Percentiles rank a stretch among this genome's conserved stretches.
These are phyloP conservation scores for Boletales sp. DNA, from an alignment of 768 basidiomycete species.

Conservation along the genomic window DNA sequence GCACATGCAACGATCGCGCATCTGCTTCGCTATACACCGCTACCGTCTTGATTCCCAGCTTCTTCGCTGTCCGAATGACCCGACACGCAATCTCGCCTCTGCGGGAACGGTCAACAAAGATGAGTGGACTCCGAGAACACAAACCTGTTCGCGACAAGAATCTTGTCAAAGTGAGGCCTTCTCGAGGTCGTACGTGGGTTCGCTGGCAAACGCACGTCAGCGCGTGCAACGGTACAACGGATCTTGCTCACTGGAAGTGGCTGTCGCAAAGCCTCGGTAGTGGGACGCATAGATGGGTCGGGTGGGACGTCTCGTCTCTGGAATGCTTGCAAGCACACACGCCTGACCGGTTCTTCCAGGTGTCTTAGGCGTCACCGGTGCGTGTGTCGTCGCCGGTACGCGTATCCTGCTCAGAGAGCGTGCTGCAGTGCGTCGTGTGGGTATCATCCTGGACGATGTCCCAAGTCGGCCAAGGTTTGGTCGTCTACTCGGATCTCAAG, in stretches of 20 bases:
- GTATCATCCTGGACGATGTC: constrained; percentile 24
- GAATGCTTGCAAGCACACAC: constrained; percentile 1
- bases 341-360: constrained; percentile 7
- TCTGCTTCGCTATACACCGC: constrained; percentile 92
- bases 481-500: constrained; percentile 1
- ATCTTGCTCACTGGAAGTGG: constrained; percentile 14
- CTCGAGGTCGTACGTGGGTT: constrained; percentile 6
- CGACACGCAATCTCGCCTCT: constrained; percentile 97
- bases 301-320: not conserved
- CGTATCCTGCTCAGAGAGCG: constrained; percentile 24
- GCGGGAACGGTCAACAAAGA: not conserved
- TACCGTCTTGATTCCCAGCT: constrained; percentile 86
- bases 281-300: not conserved
- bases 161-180: constrained; percentile 80
- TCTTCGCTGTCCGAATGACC: constrained; percentile 85
- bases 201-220: constrained; percentile 1
- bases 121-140: not conserved
- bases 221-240: not conserved
- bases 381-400: constrained; percentile 8
- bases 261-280: constrained; percentile 16
- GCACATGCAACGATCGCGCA: constrained; percentile 74
- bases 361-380: constrained; percentile 6
- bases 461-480: not conserved
- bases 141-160: constrained; percentile 84
- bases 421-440: constrained; percentile 25